These are phyloP conservation scores for Laburnicola sp. DNA, from an alignment of 2,329 filamentous ascomycete species.

Conservation along the genomic window DNA sequence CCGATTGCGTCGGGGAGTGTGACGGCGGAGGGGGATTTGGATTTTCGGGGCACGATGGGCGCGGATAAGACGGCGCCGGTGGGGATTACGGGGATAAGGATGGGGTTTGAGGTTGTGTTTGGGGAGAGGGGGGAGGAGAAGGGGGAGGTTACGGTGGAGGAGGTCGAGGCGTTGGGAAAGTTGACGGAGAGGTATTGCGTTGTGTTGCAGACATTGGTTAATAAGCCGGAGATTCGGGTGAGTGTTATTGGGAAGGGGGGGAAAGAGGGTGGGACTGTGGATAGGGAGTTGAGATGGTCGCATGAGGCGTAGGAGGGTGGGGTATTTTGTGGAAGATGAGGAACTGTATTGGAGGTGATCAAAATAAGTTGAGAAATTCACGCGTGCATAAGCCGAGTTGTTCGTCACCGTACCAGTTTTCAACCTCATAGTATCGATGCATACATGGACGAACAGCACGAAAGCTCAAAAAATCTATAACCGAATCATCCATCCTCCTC, in stretches of 20 bases:
- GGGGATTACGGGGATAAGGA: constrained; percentile 52
- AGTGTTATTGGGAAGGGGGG: constrained; percentile 26
- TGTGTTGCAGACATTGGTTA: constrained; percentile 38
- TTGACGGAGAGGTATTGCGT: constrained; percentile 57
- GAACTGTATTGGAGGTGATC: too few species aligned
- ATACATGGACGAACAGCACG: too few species aligned
- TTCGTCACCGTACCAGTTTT: too few species aligned
- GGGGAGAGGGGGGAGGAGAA: constrained; percentile 32
- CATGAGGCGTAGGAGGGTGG: constrained; percentile 8
- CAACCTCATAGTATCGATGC: too few species aligned
- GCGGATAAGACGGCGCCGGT: constrained; percentile 53
- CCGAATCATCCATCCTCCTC: too few species aligned
- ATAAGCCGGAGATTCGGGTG: constrained; percentile 37
- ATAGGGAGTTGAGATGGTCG: constrained; percentile 20
- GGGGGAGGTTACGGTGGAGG: constrained; percentile 46
- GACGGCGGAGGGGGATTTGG: constrained; percentile 52
- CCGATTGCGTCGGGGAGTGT: constrained; percentile 50
- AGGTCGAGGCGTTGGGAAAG: constrained; percentile 52
- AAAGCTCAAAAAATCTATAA: too few species aligned
- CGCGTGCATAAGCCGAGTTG: too few species aligned
- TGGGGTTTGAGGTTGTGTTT: constrained; percentile 51
- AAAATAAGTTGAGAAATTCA: too few species aligned
- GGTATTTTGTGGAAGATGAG: too few species aligned
- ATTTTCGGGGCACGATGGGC: constrained; percentile 55
- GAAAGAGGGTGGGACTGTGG: constrained; percentile 24